Evolutionary conservation across 1,139 yeast species (phyloP).

Genomic region (Yamadazyma atmosphaerica): DNA sequence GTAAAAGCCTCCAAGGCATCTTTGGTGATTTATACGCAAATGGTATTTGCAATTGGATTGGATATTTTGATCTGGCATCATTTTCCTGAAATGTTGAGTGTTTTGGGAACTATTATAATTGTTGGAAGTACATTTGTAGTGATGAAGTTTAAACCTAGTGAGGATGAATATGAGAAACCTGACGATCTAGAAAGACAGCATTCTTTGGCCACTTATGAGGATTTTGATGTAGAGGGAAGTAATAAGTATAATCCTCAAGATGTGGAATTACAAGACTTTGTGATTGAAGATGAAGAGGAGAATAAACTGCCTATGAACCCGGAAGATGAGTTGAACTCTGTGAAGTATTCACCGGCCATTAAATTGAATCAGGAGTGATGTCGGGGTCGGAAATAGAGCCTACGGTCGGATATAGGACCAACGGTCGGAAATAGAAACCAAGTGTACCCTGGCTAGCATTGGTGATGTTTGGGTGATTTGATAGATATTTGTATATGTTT

Average conservation of each 20-base stretch:
- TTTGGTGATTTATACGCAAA: constrained; percentile 70
- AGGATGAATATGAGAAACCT: constrained; percentile 6
- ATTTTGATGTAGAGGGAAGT: too few relatives aligned
- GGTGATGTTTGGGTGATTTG: background rate
- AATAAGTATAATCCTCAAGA: too few relatives aligned
- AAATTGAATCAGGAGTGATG: constrained; percentile 7
- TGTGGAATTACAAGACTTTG: constrained; percentile 27
- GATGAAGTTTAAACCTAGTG: constrained; percentile 46
- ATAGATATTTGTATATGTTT: too few relatives aligned
- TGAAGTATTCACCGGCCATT: constrained; percentile 7
- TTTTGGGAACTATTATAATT: constrained; percentile 68
- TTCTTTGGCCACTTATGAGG: too few relatives aligned
- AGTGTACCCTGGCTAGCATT: background rate
- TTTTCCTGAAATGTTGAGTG: constrained; percentile 67
- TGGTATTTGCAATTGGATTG: constrained; percentile 79
- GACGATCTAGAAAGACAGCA: constrained; percentile 11
- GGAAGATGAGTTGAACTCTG: constrained; percentile 13
- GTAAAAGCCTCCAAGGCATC: constrained; percentile 80
- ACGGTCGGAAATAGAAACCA: too few relatives aligned
- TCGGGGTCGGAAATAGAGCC: too few relatives aligned
- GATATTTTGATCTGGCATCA: constrained; percentile 73
- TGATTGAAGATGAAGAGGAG: constrained; percentile 27
- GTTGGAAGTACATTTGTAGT: constrained; percentile 65
- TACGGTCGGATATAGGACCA: too few relatives aligned
- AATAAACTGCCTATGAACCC: too few relatives aligned